phyloP scores from a whole-genome alignment of 768 basidiomycete species.

The Trametes sanguinea region DNA sequence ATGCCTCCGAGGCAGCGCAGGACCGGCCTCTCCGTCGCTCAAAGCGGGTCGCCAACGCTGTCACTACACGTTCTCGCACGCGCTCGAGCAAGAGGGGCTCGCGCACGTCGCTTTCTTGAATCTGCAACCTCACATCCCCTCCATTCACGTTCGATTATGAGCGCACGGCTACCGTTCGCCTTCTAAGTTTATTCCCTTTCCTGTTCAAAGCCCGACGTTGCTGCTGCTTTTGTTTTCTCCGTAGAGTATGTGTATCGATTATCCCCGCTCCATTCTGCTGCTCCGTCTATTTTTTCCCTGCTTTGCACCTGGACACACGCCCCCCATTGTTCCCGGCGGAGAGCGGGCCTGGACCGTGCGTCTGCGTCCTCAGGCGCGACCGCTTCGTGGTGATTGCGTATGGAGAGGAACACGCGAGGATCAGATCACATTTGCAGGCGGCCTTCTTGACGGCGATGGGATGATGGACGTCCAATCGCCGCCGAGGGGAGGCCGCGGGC shows the following conservation, averaged over 20 bases:
- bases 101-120: constrained; percentile 34
- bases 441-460: constrained; percentile 22
- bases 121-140: not conserved
- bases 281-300: constrained; percentile 12
- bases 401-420: constrained; percentile 16
- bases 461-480: constrained; percentile 22
- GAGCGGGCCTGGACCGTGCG: not conserved
- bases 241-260: constrained; percentile 28
- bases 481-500: constrained; percentile 16
- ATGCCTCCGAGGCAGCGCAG: constrained; percentile 20
- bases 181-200: constrained; percentile 28
- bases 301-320: constrained; percentile 8
- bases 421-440: constrained; percentile 14
- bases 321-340: not conserved
- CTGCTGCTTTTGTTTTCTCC: constrained; percentile 1
- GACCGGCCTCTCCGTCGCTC: constrained; percentile 58
- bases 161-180: constrained; percentile 12
- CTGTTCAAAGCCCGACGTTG: constrained; percentile 14
- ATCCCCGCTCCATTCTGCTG: constrained; percentile 18
- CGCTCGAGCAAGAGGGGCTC: constrained; percentile 42
- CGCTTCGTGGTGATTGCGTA: constrained; percentile 24
- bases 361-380: constrained; percentile 5
- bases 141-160: constrained; percentile 8
- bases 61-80: constrained; percentile 50
- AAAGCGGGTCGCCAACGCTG: constrained; percentile 65